Evolutionary conservation across 1,139 yeast species (phyloP).

Genomic region (Candida frijolesensis): DNA sequence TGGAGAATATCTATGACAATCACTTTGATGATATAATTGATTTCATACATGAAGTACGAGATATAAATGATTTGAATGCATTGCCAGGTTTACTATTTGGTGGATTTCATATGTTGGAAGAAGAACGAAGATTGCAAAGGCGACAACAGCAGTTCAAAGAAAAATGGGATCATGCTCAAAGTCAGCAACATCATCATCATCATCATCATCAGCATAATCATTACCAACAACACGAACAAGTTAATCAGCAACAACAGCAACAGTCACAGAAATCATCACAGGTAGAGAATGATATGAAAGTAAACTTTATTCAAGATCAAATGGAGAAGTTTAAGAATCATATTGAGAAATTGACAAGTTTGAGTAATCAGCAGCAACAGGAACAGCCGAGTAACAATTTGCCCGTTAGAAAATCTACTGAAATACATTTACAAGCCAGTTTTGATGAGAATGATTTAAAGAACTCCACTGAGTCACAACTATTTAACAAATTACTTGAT

Average conservation of each 20-base stretch:
- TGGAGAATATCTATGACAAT: constrained; percentile 57
- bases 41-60: constrained; percentile 42
- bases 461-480: constrained; percentile 15
- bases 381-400: background rate
- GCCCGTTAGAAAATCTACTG: background rate
- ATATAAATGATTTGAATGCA: constrained; percentile 43
- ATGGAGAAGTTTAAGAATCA: constrained; percentile 11
- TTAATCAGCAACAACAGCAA: background rate
- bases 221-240: background rate
- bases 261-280: background rate
- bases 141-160: constrained; percentile 26
- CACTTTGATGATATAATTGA: constrained; percentile 56
- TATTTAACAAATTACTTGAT: constrained; percentile 29
- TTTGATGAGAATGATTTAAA: background rate
- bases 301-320: constrained; percentile 11
- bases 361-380: constrained; percentile 1
- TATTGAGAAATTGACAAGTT: constrained; percentile 9
- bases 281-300: background rate
- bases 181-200: constrained; percentile 6
- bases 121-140: constrained; percentile 36
- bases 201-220: background rate
- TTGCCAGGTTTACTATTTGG: constrained; percentile 44
- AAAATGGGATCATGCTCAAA: constrained; percentile 14
- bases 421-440: constrained; percentile 5
- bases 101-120: constrained; percentile 43